These are phyloP conservation scores for Fraxinus paxiana DNA, from an alignment of 305 asterid genomes.

Conservation along the genomic window DNA sequence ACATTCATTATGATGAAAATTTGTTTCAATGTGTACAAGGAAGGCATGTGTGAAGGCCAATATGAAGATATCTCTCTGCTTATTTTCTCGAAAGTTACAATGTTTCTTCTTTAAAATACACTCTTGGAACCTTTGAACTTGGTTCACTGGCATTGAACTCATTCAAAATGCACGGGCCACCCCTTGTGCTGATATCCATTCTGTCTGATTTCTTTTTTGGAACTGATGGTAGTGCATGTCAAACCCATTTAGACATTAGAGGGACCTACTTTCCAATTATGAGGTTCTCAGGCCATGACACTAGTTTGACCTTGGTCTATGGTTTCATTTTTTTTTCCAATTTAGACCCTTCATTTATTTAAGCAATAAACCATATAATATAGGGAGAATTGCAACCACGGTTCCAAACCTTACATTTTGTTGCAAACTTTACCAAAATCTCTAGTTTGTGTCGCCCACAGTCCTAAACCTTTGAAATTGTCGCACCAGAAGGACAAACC, in stretches of 20 bases:
- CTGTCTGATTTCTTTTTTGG: neutral
- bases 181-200: neutral
- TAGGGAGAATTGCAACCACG: neutral
- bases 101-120: neutral
- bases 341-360: neutral
- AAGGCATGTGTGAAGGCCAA: constrained; percentile 7
- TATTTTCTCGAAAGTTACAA: neutral
- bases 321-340: neutral
- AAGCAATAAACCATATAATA: neutral
- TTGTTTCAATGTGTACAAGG: neutral
- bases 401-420: neutral
- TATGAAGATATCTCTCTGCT: constrained; percentile 4
- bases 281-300: neutral
- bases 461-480: neutral
- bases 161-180: constrained; percentile 2
- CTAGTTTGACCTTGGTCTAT: neutral
- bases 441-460: neutral
- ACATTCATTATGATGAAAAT: neutral
- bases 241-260: neutral
- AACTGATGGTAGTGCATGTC: neutral
- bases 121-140: constrained; percentile 8
- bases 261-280: neutral
- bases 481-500: neutral
- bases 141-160: constrained; percentile 6
- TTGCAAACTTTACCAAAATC: neutral